Conservation (phyloP, 192 early-diverging fungal species). For the Helicostylum pulchrum region DNA sequence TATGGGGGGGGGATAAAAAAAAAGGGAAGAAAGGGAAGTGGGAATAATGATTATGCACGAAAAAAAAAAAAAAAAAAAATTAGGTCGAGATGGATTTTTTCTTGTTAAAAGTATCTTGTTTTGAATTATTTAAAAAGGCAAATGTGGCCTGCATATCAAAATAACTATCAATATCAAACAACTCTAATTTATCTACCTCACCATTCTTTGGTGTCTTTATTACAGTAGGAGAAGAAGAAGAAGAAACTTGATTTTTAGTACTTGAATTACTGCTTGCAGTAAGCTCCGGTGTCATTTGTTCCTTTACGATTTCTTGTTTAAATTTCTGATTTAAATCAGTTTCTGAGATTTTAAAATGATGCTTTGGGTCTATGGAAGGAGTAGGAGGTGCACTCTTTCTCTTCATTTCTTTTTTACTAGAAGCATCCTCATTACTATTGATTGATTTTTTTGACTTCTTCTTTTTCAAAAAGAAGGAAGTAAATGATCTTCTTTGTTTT, state of each 20-base stretch:
- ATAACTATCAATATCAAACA: constrained; percentile 6
- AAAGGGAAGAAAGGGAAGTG: no score
- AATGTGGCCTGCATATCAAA: constrained; percentile 18
- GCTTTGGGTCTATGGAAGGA: no score
- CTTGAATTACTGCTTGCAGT: background rate
- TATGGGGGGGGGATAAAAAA: no score
- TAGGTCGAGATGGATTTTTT: no score
- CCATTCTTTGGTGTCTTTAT: no score
- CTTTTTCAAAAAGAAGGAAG: constrained; percentile 9
- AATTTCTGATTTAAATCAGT: background rate
- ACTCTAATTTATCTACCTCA: background rate
- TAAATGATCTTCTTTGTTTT: constrained; percentile 8
- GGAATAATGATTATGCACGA: no score
- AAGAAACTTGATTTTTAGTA: no score
- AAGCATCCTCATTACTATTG: background rate
- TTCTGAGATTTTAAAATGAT: background rate
- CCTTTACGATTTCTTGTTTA: background rate
- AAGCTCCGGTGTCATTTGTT: background rate
- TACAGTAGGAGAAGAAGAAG: no score
- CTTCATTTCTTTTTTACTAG: background rate
- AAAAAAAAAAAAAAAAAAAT: no score
- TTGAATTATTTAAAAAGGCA: constrained; percentile 10
- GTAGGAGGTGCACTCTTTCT: constrained; percentile 16
- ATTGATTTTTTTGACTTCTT: background rate
- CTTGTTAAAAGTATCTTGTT: no score